Evolutionary conservation across 495 filamentous ascomycete genomes (phyloP).

Genomic region (Parathielavia hyrcaniae): DNA sequence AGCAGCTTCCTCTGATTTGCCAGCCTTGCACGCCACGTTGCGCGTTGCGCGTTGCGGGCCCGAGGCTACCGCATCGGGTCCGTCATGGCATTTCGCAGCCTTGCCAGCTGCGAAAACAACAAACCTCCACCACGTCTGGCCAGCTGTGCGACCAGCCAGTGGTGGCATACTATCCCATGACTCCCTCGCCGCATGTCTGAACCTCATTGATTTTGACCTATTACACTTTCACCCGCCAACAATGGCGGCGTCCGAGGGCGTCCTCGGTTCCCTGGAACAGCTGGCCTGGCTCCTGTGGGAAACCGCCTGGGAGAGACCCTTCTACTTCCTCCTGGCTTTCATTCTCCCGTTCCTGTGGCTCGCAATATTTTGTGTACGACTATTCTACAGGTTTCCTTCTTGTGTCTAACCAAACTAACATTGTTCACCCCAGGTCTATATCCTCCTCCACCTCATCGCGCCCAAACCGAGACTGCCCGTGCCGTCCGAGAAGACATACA

Average conservation of each 20-base stretch:
- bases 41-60: too few relatives aligned
- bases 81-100: conserved; percentile 19
- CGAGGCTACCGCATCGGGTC: conserved; percentile 13
- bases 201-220: background rate
- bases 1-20: conserved; percentile 18
- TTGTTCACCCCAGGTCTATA: conserved; percentile 46
- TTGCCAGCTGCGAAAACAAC: conserved; percentile 2
- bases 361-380: conserved; percentile 29
- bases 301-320: conserved; percentile 28
- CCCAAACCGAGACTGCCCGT: conserved; percentile 69
- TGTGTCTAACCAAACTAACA: conserved; percentile 2
- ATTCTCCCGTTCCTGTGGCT: conserved; percentile 25
- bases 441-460: conserved; percentile 64
- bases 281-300: conserved; percentile 28
- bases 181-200: background rate
- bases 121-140: background rate
- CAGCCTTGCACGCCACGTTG: conserved; percentile 29
- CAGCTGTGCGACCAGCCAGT: background rate
- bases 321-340: conserved; percentile 27
- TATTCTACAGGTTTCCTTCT: background rate
- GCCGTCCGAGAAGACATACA: conserved; percentile 80
- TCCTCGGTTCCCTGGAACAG: conserved; percentile 20
- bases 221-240: background rate
- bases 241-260: conserved; percentile 14
- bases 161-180: background rate